These are phyloP conservation scores for Gymnopilus dilepis DNA, from an alignment of 768 basidiomycete species.

Conservation along the genomic window DNA sequence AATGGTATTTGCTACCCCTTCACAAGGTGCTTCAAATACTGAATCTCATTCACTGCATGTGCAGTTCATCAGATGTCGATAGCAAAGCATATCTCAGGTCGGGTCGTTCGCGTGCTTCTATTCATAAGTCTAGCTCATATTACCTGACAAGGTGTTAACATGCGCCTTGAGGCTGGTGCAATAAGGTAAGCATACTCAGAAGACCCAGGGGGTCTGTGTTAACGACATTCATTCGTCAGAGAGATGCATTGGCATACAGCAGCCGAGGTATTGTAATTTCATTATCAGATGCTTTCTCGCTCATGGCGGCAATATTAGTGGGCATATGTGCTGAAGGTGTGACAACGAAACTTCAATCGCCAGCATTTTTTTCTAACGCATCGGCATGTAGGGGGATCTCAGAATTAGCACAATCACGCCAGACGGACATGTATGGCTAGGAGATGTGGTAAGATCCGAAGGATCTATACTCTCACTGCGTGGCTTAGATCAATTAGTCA, in stretches of 20 bases:
- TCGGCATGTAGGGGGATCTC: slow-evolving; percentile 40
- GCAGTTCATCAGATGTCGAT: slow-evolving; percentile 53
- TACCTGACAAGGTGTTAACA: slow-evolving; percentile 52
- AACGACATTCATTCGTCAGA: slow-evolving; percentile 31
- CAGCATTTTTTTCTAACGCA: neutral
- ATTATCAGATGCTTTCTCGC: neutral
- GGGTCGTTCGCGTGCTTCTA: too few relatives aligned
- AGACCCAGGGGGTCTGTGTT: neutral
- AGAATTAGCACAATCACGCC: slow-evolving; percentile 57
- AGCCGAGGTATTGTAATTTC: slow-evolving; percentile 39
- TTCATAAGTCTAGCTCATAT: too few relatives aligned
- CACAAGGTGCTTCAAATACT: neutral
- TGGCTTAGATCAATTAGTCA: slow-evolving; percentile 16
- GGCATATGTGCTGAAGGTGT: slow-evolving; percentile 56
- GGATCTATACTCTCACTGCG: neutral
- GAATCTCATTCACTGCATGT: neutral
- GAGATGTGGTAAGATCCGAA: slow-evolving; percentile 50
- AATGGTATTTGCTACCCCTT: slow-evolving; percentile 45
- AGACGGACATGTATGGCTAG: slow-evolving; percentile 56
- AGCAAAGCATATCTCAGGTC: slow-evolving; percentile 48
- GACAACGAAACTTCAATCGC: neutral
- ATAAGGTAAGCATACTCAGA: slow-evolving; percentile 41
- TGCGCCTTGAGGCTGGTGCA: slow-evolving; percentile 59
- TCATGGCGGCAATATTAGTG: slow-evolving; percentile 36
- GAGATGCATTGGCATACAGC: slow-evolving; percentile 65